Conservation (phyloP, 306 rosid species). For the Glycyrrhiza uralensis region DNA sequence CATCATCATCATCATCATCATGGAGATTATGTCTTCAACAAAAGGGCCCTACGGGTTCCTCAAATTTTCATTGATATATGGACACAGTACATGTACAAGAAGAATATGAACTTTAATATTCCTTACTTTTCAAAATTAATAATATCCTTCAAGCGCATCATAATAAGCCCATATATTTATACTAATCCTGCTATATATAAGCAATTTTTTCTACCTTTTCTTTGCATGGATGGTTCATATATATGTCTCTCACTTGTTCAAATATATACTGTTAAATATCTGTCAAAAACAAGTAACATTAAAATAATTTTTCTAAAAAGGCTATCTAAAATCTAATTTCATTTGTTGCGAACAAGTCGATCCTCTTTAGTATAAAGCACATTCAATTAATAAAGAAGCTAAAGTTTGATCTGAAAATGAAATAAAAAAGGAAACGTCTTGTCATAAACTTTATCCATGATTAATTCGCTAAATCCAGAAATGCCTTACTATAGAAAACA, state of each 20-base stretch:
- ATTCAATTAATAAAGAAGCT: neutral
- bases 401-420: slow-evolving; percentile 31
- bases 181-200: too few relatives aligned
- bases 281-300: neutral
- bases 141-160: too few relatives aligned
- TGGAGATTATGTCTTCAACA: slow-evolving; percentile 7
- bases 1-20: too few relatives aligned
- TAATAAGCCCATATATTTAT: too few relatives aligned
- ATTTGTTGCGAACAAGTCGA: neutral
- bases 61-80: neutral
- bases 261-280: neutral
- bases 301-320: neutral
- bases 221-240: neutral
- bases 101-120: too few relatives aligned
- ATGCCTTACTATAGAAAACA: neutral
- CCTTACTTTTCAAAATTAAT: too few relatives aligned
- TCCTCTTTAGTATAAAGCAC: slow-evolving; percentile 4
- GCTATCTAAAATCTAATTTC: neutral
- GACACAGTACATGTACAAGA: too few relatives aligned
- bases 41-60: slow-evolving; percentile 24
- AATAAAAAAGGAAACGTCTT: slow-evolving; percentile 23
- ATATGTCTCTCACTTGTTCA: neutral
- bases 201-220: too few relatives aligned
- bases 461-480: neutral
- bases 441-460: slow-evolving; percentile 26